These are phyloP conservation scores for Pleurotus giganteus DNA, from an alignment of 768 basidiomycete species.

Conservation along the genomic window DNA sequence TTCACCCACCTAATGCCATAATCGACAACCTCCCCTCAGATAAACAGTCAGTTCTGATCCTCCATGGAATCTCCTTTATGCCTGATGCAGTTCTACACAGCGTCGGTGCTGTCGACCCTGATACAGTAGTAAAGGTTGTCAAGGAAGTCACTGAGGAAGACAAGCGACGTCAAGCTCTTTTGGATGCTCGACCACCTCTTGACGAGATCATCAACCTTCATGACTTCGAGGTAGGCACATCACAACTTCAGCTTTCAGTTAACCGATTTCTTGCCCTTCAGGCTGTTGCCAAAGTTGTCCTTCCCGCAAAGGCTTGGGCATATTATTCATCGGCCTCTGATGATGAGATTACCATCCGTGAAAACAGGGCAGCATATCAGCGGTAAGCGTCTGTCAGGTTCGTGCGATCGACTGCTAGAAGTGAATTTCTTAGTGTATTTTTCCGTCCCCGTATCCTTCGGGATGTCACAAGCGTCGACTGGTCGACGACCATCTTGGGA, in stretches of 20 bases:
- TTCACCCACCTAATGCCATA: conserved; percentile 85
- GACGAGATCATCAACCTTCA: conserved; percentile 85
- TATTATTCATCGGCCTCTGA: conserved; percentile 97
- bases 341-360: conserved; percentile 87
- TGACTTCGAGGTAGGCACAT: conserved; percentile 77
- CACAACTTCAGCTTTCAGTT: neutral
- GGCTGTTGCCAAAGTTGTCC: conserved; percentile 82
- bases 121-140: conserved; percentile 61
- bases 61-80: neutral
- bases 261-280: conserved; percentile 23
- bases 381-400: conserved; percentile 41
- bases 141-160: conserved; percentile 70
- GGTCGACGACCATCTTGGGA: conserved; percentile 80
- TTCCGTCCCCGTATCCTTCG: conserved; percentile 86
- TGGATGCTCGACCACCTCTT: conserved; percentile 68
- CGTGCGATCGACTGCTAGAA: conserved; percentile 1
- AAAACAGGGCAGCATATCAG: conserved; percentile 91
- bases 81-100: conserved; percentile 26
- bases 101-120: conserved; percentile 69
- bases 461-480: conserved; percentile 85
- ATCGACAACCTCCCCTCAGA: conserved; percentile 76
- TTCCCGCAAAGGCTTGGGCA: conserved; percentile 91
- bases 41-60: conserved; percentile 59
- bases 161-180: conserved; percentile 60
- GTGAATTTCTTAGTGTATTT: conserved; percentile 57